Percentiles rank a stretch among this genome's conserved stretches.
phyloP scores from a whole-genome alignment of 2,329 filamentous ascomycete species.

The Penicillium sp. region DNA sequence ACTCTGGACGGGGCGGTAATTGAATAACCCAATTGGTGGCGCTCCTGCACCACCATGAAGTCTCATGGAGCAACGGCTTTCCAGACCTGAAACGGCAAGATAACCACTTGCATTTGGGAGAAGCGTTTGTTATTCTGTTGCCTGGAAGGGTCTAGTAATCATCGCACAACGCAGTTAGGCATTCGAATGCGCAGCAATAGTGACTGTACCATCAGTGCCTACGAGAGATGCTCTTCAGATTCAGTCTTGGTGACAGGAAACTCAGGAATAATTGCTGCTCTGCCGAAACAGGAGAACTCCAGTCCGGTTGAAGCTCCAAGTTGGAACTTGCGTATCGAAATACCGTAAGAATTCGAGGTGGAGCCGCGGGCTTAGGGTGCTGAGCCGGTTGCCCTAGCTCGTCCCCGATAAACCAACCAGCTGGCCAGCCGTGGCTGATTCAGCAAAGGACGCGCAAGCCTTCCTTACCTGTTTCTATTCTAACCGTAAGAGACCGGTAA shows the following conservation, averaged over 20 bases:
- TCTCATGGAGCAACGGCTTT: background rate
- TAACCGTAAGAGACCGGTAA: conserved; percentile 7
- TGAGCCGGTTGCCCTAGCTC: background rate
- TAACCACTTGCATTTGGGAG: background rate
- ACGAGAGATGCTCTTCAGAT: background rate
- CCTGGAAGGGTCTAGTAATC: background rate
- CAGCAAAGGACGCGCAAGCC: conserved; percentile 41
- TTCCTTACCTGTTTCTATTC: conserved; percentile 30
- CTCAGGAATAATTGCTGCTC: background rate
- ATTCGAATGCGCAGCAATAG: background rate
- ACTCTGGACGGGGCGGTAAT: background rate
- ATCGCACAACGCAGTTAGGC: conserved; percentile 2
- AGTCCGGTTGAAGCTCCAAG: background rate
- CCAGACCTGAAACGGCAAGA: background rate
- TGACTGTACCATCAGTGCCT: background rate
- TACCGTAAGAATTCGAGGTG: conserved; percentile 3
- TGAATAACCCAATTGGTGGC: conserved; percentile 2
- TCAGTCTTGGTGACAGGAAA: background rate
- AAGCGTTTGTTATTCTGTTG: conserved; percentile 3
- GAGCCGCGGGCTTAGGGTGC: background rate
- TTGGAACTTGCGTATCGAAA: background rate
- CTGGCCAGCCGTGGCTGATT: conserved; percentile 29
- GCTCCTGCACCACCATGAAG: background rate
- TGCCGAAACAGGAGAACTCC: background rate
- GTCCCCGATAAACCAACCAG: background rate